These are phyloP conservation scores for Pichia kluyveri DNA, from an alignment of 805 yeast species.

Conservation along the genomic window DNA sequence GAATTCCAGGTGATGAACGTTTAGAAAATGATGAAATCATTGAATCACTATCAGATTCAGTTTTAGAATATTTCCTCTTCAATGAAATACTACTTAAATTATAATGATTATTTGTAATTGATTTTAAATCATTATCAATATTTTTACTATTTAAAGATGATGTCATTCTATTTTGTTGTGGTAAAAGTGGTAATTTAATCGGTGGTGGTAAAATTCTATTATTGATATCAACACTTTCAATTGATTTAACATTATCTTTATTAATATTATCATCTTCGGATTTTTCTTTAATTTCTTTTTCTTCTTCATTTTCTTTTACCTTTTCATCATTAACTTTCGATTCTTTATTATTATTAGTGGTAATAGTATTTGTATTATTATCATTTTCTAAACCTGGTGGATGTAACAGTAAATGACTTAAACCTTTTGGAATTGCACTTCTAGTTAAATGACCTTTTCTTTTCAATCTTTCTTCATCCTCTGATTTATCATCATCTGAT, in stretches of 20 bases:
- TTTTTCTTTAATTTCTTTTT: background rate
- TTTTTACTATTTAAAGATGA: slow-evolving; percentile 7
- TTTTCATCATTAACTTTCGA: background rate
- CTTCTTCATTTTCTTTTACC: background rate
- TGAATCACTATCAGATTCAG: slow-evolving; percentile 5
- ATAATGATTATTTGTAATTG: background rate
- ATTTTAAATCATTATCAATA: slow-evolving; percentile 4
- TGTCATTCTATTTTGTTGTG: slow-evolving; percentile 6
- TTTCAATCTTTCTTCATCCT: slow-evolving; percentile 40
- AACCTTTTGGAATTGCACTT: slow-evolving; percentile 44
- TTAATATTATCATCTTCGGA: background rate
- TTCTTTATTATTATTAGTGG: background rate
- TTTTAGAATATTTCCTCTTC: slow-evolving; percentile 4
- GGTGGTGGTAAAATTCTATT: slow-evolving; percentile 11
- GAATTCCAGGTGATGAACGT: background rate
- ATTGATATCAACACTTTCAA: background rate
- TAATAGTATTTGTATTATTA: background rate
- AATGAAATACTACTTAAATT: background rate
- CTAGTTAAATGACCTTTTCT: slow-evolving; percentile 43
- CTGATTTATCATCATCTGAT: slow-evolving; percentile 29
- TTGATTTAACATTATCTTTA: background rate
- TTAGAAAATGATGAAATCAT: slow-evolving; percentile 4
- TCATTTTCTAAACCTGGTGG: slow-evolving; percentile 7
- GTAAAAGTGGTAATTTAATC: slow-evolving; percentile 6
- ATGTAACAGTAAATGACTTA: slow-evolving; percentile 38